Conservation (phyloP, 768 basidiomycete genomes). For the Lanmaoa pseudosensibilis region DNA sequence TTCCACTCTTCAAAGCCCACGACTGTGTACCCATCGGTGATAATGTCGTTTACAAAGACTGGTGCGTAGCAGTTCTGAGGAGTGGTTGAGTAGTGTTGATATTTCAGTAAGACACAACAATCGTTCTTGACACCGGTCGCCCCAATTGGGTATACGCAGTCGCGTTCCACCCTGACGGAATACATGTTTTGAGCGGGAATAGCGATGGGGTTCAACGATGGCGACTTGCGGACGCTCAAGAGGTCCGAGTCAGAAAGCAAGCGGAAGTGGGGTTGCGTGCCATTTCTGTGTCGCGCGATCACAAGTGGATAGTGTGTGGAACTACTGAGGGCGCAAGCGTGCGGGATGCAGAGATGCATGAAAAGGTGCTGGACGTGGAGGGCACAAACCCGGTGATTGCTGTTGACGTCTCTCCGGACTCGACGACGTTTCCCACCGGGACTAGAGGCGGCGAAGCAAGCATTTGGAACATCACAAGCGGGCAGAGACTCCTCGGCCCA, state of each 20-base stretch:
- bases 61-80: not conserved
- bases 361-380: not conserved
- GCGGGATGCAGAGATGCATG: not conserved
- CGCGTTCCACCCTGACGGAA: not conserved
- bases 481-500: not conserved
- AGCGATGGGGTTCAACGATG: not conserved
- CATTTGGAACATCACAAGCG: not conserved
- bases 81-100: not conserved
- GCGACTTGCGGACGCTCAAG: not conserved
- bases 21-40: not conserved
- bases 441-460: accelerated
- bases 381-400: not conserved
- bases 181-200: not conserved
- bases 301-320: not conserved
- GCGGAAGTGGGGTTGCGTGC: not conserved
- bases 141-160: not conserved
- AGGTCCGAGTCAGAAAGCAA: not conserved
- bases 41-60: not conserved
- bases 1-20: not conserved
- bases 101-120: not conserved
- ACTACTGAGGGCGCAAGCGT: not conserved
- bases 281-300: too few relatives aligned
- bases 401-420: not conserved
- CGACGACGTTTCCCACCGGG: not conserved
- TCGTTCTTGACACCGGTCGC: not conserved